phyloP scores from a whole-genome alignment of 2,329 filamentous ascomycete genomes.

The Colletotrichum sp. region DNA sequence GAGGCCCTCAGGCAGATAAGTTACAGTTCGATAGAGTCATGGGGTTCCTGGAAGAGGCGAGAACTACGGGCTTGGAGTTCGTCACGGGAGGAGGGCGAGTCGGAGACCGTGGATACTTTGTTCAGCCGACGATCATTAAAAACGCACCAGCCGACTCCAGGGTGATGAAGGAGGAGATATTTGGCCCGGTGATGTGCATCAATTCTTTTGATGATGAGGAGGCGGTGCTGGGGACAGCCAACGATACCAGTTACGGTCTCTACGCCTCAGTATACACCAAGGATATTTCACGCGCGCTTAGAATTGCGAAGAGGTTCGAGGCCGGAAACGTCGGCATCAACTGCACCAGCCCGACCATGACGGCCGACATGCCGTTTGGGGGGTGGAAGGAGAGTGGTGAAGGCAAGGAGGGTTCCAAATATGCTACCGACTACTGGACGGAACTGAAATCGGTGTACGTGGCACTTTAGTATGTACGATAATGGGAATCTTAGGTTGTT shows the following conservation, averaged over 20 bases:
- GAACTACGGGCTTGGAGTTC: conserved; percentile 55
- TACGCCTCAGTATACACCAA: not conserved
- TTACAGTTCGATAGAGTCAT: conserved; percentile 43
- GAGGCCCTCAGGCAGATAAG: conserved; percentile 40
- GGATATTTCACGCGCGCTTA: not conserved
- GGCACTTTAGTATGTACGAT: not conserved
- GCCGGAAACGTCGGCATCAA: not conserved
- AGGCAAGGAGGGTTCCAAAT: not conserved
- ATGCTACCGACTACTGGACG: not conserved
- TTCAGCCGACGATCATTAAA: conserved; percentile 31
- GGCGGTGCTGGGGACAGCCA: conserved; percentile 54
- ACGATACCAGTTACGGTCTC: conserved; percentile 49
- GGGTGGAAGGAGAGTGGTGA: not conserved
- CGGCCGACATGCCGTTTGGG: conserved; percentile 5
- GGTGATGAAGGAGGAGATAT: conserved; percentile 60
- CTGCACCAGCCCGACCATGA: not conserved
- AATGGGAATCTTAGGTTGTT: not conserved
- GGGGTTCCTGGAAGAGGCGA: conserved; percentile 33
- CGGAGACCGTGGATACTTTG: conserved; percentile 50
- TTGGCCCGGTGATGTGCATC: conserved; percentile 61
- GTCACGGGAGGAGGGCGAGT: conserved; percentile 75
- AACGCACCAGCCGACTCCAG: conserved; percentile 3
- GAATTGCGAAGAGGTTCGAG: not conserved
- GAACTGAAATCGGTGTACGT: not conserved
- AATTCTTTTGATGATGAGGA: conserved; percentile 50